A percentile compares a stretch with the other conserved stretches of the same genome.
phyloP scores from a whole-genome alignment of 2,329 filamentous ascomycete species.

The Zelopaecilomyces penicillatus region DNA sequence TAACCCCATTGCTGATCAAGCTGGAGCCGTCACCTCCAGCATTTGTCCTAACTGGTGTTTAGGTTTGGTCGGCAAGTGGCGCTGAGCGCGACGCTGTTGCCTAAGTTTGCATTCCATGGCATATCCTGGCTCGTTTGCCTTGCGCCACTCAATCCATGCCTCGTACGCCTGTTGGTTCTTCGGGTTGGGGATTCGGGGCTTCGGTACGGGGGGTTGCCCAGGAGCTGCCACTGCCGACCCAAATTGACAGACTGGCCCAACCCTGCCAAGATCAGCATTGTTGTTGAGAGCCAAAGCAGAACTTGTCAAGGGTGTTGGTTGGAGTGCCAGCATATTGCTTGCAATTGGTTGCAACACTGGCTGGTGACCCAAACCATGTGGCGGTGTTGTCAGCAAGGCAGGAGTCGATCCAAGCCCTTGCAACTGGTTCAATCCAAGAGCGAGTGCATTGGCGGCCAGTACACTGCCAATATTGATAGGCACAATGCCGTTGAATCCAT shows the following conservation, averaged over 20 bases:
- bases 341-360: constrained; percentile 1
- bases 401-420: neutral
- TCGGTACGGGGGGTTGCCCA: constrained; percentile 21
- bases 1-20: neutral
- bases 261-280: neutral
- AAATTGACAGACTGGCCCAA: constrained; percentile 1
- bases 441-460: neutral
- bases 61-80: constrained; percentile 10
- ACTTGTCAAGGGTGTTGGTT: neutral
- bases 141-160: constrained; percentile 40
- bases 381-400: neutral
- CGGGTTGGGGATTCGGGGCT: constrained; percentile 34
- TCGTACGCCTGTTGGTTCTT: constrained; percentile 38
- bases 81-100: constrained; percentile 31
- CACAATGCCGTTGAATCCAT: neutral
- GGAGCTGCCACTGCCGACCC: neutral
- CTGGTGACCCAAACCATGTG: neutral
- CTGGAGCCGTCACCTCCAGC: neutral
- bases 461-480: neutral
- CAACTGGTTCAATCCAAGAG: constrained; percentile 1
- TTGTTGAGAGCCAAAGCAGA: neutral
- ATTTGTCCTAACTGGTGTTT: constrained; percentile 3
- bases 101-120: constrained; percentile 36
- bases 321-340: constrained; percentile 1
- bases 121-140: constrained; percentile 39